Evolutionary conservation across 768 basidiomycete genomes (phyloP), one percentile per base, ranked within the genome.

Genomic region (Sporobolomyces pararoseus): DNA sequence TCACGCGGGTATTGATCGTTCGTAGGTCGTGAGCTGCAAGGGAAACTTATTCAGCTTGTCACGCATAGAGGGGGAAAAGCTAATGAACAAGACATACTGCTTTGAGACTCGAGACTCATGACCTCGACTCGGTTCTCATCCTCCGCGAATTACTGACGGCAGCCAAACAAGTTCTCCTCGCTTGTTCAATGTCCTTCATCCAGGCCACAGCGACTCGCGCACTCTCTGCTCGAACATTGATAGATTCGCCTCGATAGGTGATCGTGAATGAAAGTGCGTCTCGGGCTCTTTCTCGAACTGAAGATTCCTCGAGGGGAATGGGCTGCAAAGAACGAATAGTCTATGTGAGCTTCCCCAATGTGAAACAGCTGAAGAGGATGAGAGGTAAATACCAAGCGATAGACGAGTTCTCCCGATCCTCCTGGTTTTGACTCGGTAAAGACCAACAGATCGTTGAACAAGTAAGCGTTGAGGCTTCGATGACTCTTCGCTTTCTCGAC

Each of bases 371-470:
- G 13, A 4, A 17, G 50, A 31, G 21, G 6, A 29, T 10, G 27
- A 21, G 32, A 2, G 19, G 2, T 7, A 37, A 66, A 39, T 42
- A 70, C 72, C 29, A 66, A 65, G 31, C 69, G 68, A 50, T 74
- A 74, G 35, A 70, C 72, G 29, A 63, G 23, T 51, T 70, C 68
- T 17, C 54, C 39, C 0, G 32, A 1, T 6, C 44, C 54, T 0
- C 27, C 70, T 84, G 86, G 32, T 84, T 84, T 0, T 79, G 79
- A 37, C 86, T 87, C 90, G 25, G 91, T 88, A 65, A 98, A 82
- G 4, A 97, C 86, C 54, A 97, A 78, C 49, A 95, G 89, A 77
- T 97, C 95, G 76, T 85, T 95, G 76, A 93, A 97, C 71, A 98
- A 79, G 79, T 92, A 87, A 9, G 83, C 85, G 47, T 86, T 83